A percentile compares a stretch with the other conserved stretches of the same genome.
Evolutionary conservation across 768 basidiomycete genomes (phyloP).

Genomic region (Termitomyces heimii): DNA sequence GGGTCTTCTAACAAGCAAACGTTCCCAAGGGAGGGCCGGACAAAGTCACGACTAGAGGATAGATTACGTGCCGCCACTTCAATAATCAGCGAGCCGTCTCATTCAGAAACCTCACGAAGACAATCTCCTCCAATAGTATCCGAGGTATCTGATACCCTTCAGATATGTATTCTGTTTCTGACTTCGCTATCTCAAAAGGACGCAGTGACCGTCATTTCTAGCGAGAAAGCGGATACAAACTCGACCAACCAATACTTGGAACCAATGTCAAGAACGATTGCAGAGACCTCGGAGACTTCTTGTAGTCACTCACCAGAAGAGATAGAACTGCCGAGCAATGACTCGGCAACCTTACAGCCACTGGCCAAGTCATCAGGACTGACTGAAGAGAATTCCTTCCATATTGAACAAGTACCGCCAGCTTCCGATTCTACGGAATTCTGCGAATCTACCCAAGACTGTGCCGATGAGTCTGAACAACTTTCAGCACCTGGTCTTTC

Average conservation of each 20-base stretch:
- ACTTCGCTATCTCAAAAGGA: constrained; percentile 24
- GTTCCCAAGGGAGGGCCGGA: constrained; percentile 14
- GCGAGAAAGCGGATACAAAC: neutral
- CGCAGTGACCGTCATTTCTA: constrained; percentile 3
- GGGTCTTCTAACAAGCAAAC: constrained; percentile 15
- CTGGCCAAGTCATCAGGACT: neutral
- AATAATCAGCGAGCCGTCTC: constrained; percentile 50
- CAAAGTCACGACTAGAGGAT: constrained; percentile 68
- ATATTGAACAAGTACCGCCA: neutral
- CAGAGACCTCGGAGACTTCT: neutral
- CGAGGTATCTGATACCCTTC: constrained; percentile 18
- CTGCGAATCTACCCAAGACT: neutral
- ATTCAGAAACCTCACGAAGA: constrained; percentile 31
- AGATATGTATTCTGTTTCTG: constrained; percentile 39
- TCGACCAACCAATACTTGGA: neutral
- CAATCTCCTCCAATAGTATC: constrained; percentile 32
- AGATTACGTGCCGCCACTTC: constrained; percentile 63
- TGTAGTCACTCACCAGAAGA: neutral
- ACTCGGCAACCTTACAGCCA: neutral
- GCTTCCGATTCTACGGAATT: neutral
- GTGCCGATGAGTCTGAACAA: neutral
- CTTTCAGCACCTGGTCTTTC: neutral
- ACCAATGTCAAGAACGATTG: neutral
- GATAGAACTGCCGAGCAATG: neutral
- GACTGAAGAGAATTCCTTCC: neutral